phyloP scores from a whole-genome alignment of 306 rosid genomes.

The Aeschynomene evenia region DNA sequence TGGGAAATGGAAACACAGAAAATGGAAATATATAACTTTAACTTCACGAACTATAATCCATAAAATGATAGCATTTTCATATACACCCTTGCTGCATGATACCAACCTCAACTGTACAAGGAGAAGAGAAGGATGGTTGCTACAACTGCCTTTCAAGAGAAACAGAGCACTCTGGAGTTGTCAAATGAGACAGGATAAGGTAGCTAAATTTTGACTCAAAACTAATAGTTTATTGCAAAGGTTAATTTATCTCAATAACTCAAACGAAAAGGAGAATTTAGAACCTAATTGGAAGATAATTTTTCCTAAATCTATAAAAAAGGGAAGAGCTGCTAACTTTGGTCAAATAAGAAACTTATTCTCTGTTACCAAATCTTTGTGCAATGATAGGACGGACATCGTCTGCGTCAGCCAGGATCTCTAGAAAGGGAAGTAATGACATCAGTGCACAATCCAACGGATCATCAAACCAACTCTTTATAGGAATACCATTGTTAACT shows the following conservation, averaged over 20 bases:
- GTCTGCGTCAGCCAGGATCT: slow-evolving; percentile 84
- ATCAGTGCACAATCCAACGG: slow-evolving; percentile 73
- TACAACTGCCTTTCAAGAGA: slow-evolving; percentile 76
- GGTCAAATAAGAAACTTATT: slow-evolving; percentile 70
- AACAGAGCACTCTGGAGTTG: slow-evolving; percentile 61
- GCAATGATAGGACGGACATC: slow-evolving; percentile 97
- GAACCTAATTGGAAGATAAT: slow-evolving; percentile 57
- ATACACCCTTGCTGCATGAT: slow-evolving; percentile 51
- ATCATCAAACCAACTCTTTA: slow-evolving; percentile 99
- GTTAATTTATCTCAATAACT: slow-evolving; percentile 64
- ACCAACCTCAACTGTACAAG: slow-evolving; percentile 66
- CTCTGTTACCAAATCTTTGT: slow-evolving; percentile 84
- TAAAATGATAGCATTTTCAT: slow-evolving; percentile 50
- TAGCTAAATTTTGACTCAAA: slow-evolving; percentile 53
- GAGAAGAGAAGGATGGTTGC: slow-evolving; percentile 38
- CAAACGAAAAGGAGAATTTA: slow-evolving; percentile 39
- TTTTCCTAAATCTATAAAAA: slow-evolving; percentile 44
- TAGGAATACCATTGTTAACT: slow-evolving; percentile 98
- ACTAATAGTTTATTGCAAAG: slow-evolving; percentile 56
- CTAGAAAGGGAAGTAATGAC: slow-evolving; percentile 96
- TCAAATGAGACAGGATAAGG: slow-evolving; percentile 51
- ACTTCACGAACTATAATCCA: slow-evolving; percentile 57
- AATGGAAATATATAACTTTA: slow-evolving; percentile 35
- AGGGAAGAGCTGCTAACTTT: slow-evolving; percentile 53
- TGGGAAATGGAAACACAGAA: slow-evolving; percentile 26